Base-by-base conservation (phyloP, 2,329 filamentous ascomycete genomes). In the Dactylellina haptotyla region DNA sequence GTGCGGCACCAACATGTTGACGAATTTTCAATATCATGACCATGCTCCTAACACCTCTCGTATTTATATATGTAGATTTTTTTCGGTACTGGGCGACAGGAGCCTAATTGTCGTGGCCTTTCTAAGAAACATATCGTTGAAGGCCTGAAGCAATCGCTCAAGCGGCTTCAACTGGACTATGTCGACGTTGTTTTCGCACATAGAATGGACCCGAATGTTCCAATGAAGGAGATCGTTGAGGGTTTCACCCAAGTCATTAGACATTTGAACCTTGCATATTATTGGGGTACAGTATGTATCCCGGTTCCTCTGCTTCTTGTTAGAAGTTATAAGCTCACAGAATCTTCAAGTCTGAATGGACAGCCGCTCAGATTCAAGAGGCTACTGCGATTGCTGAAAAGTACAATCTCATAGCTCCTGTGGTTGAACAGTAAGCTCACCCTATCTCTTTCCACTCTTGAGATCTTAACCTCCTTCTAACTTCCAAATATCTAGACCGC, bases 101-200 rank as follows among this genome's bases (percentile, higher is more conserved):
- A 87, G 80, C 85, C 85, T 80, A 86, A 86, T 80, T 84, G 84
- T 75, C 78, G 81, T 32, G 84, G 84, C 28, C 80, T 86, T 28
- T 83, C 81, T 41, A 80, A 83, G 16, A 86, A 86, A 79, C 84
- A 85, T 77, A 79, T 86, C 59, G 80, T 85, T 65, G 84, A 89
- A 80, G 87, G 86, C 30, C 80, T 87, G 59, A 86, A 87, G 81
- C 83, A 82, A 79, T 86, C 83, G 1, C 80, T 88, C n/a, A 81
- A 83, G 76, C 83, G 88, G 26, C 83, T 90, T 56, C 83, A 88
- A 77, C 83, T 86, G 61, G 84, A 85, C n/a, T 91, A 91, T 77
- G 87, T 89, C 61, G 87, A 89, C 79, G 82, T 89, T 46, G 84
- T 89, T 37, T 86, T 88, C 62, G 87, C 87, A 2, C 87, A 89